Conservation (phyloP, 257 asterid species). For the Apocynum venetum region DNA sequence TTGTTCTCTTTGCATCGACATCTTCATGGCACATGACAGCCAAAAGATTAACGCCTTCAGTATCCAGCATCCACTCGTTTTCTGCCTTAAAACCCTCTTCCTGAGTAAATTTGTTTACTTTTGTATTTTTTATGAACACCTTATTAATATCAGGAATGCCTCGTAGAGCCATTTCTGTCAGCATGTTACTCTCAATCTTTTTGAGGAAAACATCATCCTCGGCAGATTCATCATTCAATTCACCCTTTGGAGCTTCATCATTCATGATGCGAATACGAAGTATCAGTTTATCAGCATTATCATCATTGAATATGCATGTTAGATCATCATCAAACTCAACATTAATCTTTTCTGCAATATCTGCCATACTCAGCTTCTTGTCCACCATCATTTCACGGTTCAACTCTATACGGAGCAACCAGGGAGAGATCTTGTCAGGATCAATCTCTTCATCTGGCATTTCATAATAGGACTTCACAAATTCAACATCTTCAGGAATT, state of each 20-base stretch:
- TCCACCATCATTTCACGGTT: constrained; percentile 99
- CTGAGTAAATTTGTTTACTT: constrained; percentile 71
- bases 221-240: constrained; percentile 73
- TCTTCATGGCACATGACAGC: constrained; percentile 95
- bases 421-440: constrained; percentile 94
- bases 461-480: constrained; percentile 90
- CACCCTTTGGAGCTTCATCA: constrained; percentile 98
- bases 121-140: constrained; percentile 83
- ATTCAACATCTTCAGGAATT: constrained; percentile 88
- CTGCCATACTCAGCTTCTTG: constrained; percentile 99
- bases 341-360: constrained; percentile 94
- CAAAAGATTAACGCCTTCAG: constrained; percentile 95
- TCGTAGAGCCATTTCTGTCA: constrained; percentile 96
- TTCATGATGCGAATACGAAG: constrained; percentile 99
- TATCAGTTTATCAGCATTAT: constrained; percentile 92
- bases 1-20: constrained; percentile 83
- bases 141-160: constrained; percentile 98
- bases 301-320: constrained; percentile 92
- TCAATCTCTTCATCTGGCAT: constrained; percentile 99
- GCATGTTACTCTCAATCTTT: constrained; percentile 97
- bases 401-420: constrained; percentile 95
- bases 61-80: constrained; percentile 96
- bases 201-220: constrained; percentile 98
- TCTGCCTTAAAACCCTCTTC: constrained; percentile 84
- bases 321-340: constrained; percentile 89